phyloP scores from a whole-genome alignment of 2,329 filamentous ascomycete genomes.

The Westerdykella ornata region DNA sequence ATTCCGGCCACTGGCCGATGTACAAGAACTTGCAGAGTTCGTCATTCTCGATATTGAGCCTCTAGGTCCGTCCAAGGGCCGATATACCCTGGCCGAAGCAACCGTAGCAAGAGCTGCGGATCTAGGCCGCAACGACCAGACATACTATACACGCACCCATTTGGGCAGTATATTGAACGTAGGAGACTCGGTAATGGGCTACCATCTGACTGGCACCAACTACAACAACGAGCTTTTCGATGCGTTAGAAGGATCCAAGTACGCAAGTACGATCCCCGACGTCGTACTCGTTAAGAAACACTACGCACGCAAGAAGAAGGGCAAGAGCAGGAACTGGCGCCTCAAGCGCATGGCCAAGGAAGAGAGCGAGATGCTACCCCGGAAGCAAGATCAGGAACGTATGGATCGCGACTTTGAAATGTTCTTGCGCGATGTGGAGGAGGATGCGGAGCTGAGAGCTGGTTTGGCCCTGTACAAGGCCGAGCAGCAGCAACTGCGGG shows the following conservation, averaged over 20 bases:
- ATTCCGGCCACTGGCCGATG: conserved; percentile 76
- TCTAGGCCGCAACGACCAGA: conserved; percentile 75
- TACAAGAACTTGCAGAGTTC: conserved; percentile 82
- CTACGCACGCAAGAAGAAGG: conserved; percentile 78
- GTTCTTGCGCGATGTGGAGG: conserved; percentile 95
- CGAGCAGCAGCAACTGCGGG: conserved; percentile 46
- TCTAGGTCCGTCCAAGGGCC: conserved; percentile 66
- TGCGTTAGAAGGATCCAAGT: conserved; percentile 72
- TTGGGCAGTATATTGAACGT: conserved; percentile 77
- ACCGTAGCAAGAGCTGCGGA: conserved; percentile 84
- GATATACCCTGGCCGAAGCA: conserved; percentile 76
- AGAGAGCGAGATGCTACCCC: conserved; percentile 76
- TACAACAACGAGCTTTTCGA: conserved; percentile 88
- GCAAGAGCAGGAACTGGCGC: conserved; percentile 65
- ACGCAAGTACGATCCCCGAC: conserved; percentile 75
- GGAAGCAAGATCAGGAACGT: conserved; percentile 79
- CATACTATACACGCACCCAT: conserved; percentile 86
- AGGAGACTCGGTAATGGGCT: conserved; percentile 92
- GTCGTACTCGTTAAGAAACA: conserved; percentile 96
- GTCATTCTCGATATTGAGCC: conserved; percentile 91
- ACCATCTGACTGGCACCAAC: conserved; percentile 79
- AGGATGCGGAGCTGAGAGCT: conserved; percentile 79
- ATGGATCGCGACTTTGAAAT: conserved; percentile 93
- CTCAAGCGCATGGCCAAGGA: conserved; percentile 90
- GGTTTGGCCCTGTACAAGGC: conserved; percentile 81